These are phyloP conservation scores for Clitocybe nebularis DNA, from an alignment of 1,284 basidiomycete genomes.

Conservation along the genomic window DNA sequence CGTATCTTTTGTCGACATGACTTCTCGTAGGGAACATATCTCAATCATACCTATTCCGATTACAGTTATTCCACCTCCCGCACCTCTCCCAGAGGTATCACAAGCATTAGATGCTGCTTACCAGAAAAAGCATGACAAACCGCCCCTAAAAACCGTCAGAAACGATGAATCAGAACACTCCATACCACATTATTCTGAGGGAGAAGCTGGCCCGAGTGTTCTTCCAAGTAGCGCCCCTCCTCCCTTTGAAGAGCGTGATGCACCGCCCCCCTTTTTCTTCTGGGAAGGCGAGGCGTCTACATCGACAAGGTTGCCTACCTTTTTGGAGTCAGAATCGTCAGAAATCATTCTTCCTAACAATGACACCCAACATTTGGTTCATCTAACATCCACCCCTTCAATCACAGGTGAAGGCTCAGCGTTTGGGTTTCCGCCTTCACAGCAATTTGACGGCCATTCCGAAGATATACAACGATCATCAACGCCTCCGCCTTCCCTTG, in stretches of 20 bases:
- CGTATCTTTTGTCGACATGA: conserved; percentile 67
- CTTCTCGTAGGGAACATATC: conserved; percentile 59
- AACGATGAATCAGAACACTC: conserved; percentile 58
- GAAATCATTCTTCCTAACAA: conserved; percentile 56
- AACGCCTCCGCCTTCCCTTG: conserved; percentile 67
- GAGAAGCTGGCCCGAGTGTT: conserved; percentile 71
- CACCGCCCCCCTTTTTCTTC: conserved; percentile 74
- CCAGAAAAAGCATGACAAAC: conserved; percentile 79
- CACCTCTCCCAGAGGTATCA: conserved; percentile 71
- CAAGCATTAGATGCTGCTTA: conserved; percentile 68
- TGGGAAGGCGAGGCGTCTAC: conserved; percentile 54
- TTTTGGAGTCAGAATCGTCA: conserved; percentile 75
- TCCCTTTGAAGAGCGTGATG: conserved; percentile 77
- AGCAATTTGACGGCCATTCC: conserved; percentile 76
- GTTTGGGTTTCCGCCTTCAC: conserved; percentile 64
- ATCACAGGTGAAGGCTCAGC: conserved; percentile 67
- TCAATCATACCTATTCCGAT: conserved; percentile 63
- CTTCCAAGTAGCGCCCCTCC: conserved; percentile 60
- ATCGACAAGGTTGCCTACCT: conserved; percentile 60
- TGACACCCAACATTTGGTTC: conserved; percentile 32
- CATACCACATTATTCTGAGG: conserved; percentile 60
- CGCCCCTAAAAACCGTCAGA: conserved; percentile 65
- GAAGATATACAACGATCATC: conserved; percentile 56
- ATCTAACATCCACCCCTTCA: conserved; percentile 29
- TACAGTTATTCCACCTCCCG: conserved; percentile 64